Conservation (phyloP, 495 filamentous ascomycete species). For the Talaromyces ruber region DNA sequence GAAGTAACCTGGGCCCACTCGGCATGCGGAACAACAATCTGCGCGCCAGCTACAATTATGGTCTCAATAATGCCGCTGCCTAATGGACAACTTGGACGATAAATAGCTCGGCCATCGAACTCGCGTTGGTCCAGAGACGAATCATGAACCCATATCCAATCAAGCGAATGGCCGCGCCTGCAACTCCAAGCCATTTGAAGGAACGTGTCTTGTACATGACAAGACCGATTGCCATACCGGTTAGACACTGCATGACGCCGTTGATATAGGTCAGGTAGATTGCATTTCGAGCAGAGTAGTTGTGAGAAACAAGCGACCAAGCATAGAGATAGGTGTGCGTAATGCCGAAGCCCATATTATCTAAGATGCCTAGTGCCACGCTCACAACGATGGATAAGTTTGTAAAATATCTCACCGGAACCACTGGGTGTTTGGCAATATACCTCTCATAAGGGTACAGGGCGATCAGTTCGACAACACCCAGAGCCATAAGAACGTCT, state of each 20-base stretch:
- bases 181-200: slow-evolving; percentile 38
- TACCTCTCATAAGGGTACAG: slow-evolving; percentile 37
- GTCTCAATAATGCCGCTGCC: slow-evolving; percentile 40
- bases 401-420: slow-evolving; percentile 34
- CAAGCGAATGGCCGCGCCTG: slow-evolving; percentile 29
- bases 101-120: slow-evolving; percentile 34
- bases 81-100: slow-evolving; percentile 38
- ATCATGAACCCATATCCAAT: slow-evolving; percentile 44
- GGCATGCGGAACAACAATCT: slow-evolving; percentile 34
- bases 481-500: slow-evolving; percentile 31
- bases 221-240: slow-evolving; percentile 30
- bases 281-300: slow-evolving; percentile 29
- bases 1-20: slow-evolving; percentile 40
- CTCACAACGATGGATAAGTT: slow-evolving; percentile 30
- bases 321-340: slow-evolving; percentile 39
- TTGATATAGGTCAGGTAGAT: slow-evolving; percentile 38
- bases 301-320: slow-evolving; percentile 34
- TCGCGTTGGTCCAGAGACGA: slow-evolving; percentile 34
- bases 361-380: slow-evolving; percentile 26
- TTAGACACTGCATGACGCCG: slow-evolving; percentile 32
- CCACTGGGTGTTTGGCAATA: slow-evolving; percentile 32
- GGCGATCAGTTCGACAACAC: slow-evolving; percentile 20
- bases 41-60: slow-evolving; percentile 31
- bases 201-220: slow-evolving; percentile 32
- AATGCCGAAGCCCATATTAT: slow-evolving; percentile 31